Evolutionary conservation across 352 stramenopile species (phyloP), one percentile per base, ranked within the genome.

Genomic region (Pythium folliculosum): DNA sequence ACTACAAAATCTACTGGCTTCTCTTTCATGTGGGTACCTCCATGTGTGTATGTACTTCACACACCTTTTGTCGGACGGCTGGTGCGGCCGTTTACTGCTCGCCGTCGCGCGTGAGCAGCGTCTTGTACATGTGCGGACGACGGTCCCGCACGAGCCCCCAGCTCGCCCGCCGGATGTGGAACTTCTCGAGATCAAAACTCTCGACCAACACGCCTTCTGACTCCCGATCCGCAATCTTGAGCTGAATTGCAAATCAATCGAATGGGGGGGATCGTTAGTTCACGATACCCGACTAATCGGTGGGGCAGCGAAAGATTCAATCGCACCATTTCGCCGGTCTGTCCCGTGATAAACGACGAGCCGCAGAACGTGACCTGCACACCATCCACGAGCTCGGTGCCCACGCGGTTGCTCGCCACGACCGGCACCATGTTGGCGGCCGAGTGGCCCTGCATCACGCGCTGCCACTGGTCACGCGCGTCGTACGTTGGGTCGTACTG

Each of bases 281-380:
- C 32, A 37, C 32, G 32, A 5, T 37, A 37, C 9, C n/a, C n/a
- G n/a, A n/a, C n/a, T n/a, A n/a, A 37, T 10, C 32, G 5, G 5
- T 37, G 9, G 5, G 32, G 32, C 9, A 37, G 32, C 5, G 9
- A 37, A 37, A 5, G 32, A 5, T 10, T 37, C 5, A 9, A 37
- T 22, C 63, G 38, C 64, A 97, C 84, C 78, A 97, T 92, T 59
- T 95, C 90, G 37, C 92, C 92, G 16, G 89, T 97, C 60, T 96
- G 88, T 21, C 93, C 90, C 21, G 88, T 93, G 70, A 98, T 97
- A 76, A 98, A 98, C 2, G 88, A 97, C 44, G 85, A 95, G 3
- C 92, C 92, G 56, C 94, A 96, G 65, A 98, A 98, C n/a, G 85
- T 94, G 49, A 97, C 85, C 16, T 88, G 85, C 35, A 91, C 80